A percentile compares a stretch with the other conserved stretches of the same genome.
These are phyloP conservation scores for Rhizopogon parksii DNA, from an alignment of 1,284 basidiomycete genomes.

Conservation along the genomic window DNA sequence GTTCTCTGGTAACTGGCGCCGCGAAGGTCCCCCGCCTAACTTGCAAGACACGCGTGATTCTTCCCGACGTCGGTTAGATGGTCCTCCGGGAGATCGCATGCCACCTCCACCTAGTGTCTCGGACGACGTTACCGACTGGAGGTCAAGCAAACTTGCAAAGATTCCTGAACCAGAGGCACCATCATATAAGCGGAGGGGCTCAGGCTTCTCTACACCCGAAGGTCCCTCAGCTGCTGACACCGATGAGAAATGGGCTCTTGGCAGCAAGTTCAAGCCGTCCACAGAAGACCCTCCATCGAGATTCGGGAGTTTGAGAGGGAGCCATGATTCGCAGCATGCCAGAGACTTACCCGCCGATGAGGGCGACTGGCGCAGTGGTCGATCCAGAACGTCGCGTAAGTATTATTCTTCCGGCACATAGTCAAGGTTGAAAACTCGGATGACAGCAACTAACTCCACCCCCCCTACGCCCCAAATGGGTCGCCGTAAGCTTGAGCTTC, in stretches of 20 bases:
- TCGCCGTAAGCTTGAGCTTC: slow-evolving; percentile 75
- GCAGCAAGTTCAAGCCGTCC: slow-evolving; percentile 62
- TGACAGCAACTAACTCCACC: slow-evolving; percentile 61
- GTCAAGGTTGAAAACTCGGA: slow-evolving; percentile 8
- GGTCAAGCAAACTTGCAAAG: slow-evolving; percentile 48
- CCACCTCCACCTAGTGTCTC: slow-evolving; percentile 37
- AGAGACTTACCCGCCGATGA: slow-evolving; percentile 44
- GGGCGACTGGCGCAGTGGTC: slow-evolving; percentile 53
- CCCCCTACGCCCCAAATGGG: slow-evolving; percentile 73
- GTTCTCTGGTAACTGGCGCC: slow-evolving; percentile 78
- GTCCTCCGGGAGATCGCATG: slow-evolving; percentile 35
- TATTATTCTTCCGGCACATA: not conserved
- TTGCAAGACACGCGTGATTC: slow-evolving; percentile 46
- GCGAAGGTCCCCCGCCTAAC: slow-evolving; percentile 81
- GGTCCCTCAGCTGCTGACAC: slow-evolving; percentile 55
- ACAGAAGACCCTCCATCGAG: slow-evolving; percentile 34
- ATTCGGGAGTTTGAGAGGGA: slow-evolving; percentile 44
- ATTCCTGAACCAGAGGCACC: slow-evolving; percentile 41
- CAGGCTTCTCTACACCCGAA: slow-evolving; percentile 48
- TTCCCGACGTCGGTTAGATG: slow-evolving; percentile 60
- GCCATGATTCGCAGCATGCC: slow-evolving; percentile 47
- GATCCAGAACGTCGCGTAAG: slow-evolving; percentile 54
- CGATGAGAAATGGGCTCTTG: slow-evolving; percentile 70
- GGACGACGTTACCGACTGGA: slow-evolving; percentile 64
- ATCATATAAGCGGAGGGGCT: slow-evolving; percentile 45